phyloP scores from a whole-genome alignment of 75 land plant species.

The Chamaecyparis obtusa region DNA sequence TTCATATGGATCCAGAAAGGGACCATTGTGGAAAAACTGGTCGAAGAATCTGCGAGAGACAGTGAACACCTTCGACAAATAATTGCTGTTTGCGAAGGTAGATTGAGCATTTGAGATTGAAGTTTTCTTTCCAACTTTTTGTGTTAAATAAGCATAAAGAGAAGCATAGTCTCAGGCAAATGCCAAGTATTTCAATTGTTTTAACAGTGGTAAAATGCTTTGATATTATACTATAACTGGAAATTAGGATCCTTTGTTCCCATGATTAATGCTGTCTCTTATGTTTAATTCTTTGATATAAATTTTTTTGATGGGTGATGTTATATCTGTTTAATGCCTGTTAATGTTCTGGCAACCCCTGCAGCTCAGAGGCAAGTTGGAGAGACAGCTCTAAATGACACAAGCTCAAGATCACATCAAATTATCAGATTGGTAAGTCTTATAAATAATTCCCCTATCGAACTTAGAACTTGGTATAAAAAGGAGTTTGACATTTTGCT shows the following conservation, averaged over 20 bases:
- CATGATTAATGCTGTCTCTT: background rate
- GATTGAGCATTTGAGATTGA: background rate
- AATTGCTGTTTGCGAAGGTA: slow-evolving; percentile 76
- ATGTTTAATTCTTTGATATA: background rate
- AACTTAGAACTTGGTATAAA: background rate
- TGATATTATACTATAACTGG: background rate
- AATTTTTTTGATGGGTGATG: background rate
- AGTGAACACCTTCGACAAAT: slow-evolving; percentile 66
- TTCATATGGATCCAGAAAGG: slow-evolving; percentile 59
- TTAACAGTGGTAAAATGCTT: background rate
- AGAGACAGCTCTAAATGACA: slow-evolving; percentile 82
- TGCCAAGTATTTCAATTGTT: background rate
- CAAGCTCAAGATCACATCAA: slow-evolving; percentile 88
- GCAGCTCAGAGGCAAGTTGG: slow-evolving; percentile 92
- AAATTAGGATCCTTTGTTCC: background rate
- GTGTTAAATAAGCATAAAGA: background rate
- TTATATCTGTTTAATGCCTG: background rate
- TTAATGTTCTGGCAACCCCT: background rate
- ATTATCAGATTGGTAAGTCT: slow-evolving; percentile 80
- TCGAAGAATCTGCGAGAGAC: slow-evolving; percentile 60
- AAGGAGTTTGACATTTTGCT: background rate
- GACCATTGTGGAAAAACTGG: slow-evolving; percentile 76
- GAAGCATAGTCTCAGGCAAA: too few relatives aligned
- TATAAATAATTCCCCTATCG: background rate
- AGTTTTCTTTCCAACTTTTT: background rate